Base-by-base conservation (phyloP, 176 grass and related monocot species). In the Luzula sylvatica region DNA sequence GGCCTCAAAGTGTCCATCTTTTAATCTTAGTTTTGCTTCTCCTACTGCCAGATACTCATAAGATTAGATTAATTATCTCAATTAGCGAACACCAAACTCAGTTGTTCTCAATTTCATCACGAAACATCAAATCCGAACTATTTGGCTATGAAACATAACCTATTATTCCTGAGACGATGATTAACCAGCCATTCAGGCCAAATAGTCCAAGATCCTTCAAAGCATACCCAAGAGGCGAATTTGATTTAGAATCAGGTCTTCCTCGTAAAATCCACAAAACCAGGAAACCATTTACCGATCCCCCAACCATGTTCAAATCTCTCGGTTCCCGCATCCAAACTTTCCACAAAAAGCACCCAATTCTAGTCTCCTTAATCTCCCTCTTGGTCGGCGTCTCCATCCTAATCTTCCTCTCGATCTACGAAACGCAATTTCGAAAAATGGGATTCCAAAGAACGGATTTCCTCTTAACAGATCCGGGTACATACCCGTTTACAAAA, bases 151-250 rank as follows among this genome's bases (percentile, higher is more conserved):
- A 48, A 64, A 3, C 2, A 2, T 29, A 39, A 46, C 11, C 1
- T 28, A n/a, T n/a, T n/a, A 45, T 55, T 60, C 23, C 13, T 28
- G 74, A 18, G 67, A 65, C 48, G 13, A 96, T 88, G 81, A 86
- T 44, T 62, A 88, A 75, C 62, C 73, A 75, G 56, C 71, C 79
- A 40, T 88, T 78, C 57, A 76, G 83, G 20, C 28, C 79, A 15
- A 83, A 79, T 61, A 95, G 80, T 42, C 78, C 85, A 67, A 78
- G 73, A 29, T 77, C 92, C 20, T 82, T 90, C 66, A 77, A 75
- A 61, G 69, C 76, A 58, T 96, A 89, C 75, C 77, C 78, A 28
- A 67, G 70, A 72, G 76, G 39, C 11, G 85, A 96, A 38, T 75
- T 90, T 26, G 92, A 96, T 65, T 52, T 89, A 27, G 81, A 90